A percentile compares a stretch with the other conserved stretches of the same genome.
Conservation (phyloP, 2,329 filamentous ascomycete genomes). For the Epichloe glyceriae region DNA sequence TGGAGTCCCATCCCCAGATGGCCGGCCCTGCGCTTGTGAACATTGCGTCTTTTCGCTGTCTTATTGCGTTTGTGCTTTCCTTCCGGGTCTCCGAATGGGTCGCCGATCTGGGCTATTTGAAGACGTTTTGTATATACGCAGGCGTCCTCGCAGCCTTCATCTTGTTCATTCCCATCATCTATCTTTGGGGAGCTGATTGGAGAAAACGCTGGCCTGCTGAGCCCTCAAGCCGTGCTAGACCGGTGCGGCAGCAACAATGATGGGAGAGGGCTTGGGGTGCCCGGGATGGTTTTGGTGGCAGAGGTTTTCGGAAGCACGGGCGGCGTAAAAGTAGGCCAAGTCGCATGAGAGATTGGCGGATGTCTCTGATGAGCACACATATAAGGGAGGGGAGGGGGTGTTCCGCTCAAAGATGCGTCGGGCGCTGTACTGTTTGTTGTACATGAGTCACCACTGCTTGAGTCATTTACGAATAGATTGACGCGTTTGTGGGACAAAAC, state of each 20-base stretch:
- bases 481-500: too few relatives aligned
- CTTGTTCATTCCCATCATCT: background rate
- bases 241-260: background rate
- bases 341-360: too few relatives aligned
- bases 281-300: too few relatives aligned
- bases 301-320: too few relatives aligned
- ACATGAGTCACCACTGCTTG: too few relatives aligned
- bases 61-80: constrained; percentile 2
- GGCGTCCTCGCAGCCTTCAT: background rate
- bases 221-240: constrained; percentile 11
- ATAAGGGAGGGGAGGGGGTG: too few relatives aligned
- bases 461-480: too few relatives aligned
- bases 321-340: too few relatives aligned
- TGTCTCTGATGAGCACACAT: too few relatives aligned
- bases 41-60: background rate
- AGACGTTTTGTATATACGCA: constrained; percentile 1
- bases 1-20: background rate
- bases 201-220: background rate
- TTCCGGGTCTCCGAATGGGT: constrained; percentile 4
- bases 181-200: background rate
- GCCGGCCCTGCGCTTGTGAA: constrained; percentile 1
- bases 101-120: constrained; percentile 1
- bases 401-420: too few relatives aligned
- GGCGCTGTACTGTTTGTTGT: too few relatives aligned
- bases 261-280: too few relatives aligned